A percentile compares a stretch with the other conserved stretches of the same genome.
Conservation (phyloP, 306 rosid genomes). For the Vachellia pachyceras region DNA sequence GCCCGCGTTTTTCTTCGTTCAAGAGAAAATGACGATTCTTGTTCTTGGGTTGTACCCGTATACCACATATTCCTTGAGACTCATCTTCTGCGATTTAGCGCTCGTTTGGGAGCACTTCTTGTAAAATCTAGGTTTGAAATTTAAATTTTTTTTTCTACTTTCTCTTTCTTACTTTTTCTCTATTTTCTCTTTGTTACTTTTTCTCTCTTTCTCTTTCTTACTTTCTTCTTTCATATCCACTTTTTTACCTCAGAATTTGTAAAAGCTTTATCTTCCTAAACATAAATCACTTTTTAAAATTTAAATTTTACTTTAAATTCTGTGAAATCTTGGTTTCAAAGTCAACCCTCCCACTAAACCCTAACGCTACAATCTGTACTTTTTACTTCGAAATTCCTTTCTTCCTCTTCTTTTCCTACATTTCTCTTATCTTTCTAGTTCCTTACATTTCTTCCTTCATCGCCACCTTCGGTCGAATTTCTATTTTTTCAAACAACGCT, state of each 20-base stretch:
- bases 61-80: not conserved
- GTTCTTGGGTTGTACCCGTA: not conserved
- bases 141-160: no score
- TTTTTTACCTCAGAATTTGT: no score
- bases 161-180: no score
- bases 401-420: not conserved
- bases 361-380: conserved; percentile 28
- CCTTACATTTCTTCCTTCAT: not conserved
- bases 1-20: conserved; percentile 19
- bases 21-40: not conserved
- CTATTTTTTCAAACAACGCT: not conserved
- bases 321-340: no score
- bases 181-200: no score
- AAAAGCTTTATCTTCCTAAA: no score
- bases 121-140: no score
- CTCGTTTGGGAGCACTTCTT: no score
- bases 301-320: no score
- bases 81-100: not conserved
- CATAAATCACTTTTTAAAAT: no score
- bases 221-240: no score
- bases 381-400: not conserved
- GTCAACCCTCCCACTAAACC: conserved; percentile 13
- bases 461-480: not conserved
- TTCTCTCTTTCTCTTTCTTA: no score
- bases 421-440: not conserved